Percentiles rank a stretch among this genome's conserved stretches.
Conservation (phyloP, 2,329 filamentous ascomycete genomes). For the Sclerotinia nivalis region DNA sequence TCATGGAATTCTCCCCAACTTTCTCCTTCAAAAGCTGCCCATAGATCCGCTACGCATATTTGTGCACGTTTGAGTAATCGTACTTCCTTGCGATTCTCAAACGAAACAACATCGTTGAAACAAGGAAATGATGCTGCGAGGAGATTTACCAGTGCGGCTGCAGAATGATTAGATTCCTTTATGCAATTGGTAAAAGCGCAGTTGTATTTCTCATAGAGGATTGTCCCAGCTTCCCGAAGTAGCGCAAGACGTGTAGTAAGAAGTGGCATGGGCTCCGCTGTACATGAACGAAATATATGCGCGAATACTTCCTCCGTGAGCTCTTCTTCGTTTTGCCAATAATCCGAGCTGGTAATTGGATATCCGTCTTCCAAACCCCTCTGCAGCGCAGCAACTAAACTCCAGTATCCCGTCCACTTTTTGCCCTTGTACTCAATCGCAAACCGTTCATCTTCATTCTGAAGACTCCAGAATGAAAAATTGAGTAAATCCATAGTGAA, state of each 20-base stretch:
- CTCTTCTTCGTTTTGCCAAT: slow-evolving; percentile 76
- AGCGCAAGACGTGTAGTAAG: slow-evolving; percentile 75
- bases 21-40: slow-evolving; percentile 89
- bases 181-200: slow-evolving; percentile 75
- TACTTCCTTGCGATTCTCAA: slow-evolving; percentile 70
- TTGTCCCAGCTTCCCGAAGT: slow-evolving; percentile 76
- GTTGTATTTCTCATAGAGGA: slow-evolving; percentile 78
- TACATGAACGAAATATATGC: slow-evolving; percentile 83
- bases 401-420: slow-evolving; percentile 94
- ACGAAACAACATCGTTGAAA: slow-evolving; percentile 79
- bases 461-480: slow-evolving; percentile 93
- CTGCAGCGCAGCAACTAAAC: slow-evolving; percentile 82
- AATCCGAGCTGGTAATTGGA: slow-evolving; percentile 83
- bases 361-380: slow-evolving; percentile 84
- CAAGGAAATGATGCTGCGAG: slow-evolving; percentile 79
- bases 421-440: slow-evolving; percentile 78
- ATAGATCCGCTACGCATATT: slow-evolving; percentile 92
- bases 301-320: slow-evolving; percentile 73
- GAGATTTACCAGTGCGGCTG: slow-evolving; percentile 81
- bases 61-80: slow-evolving; percentile 92
- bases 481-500: slow-evolving; percentile 97
- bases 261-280: slow-evolving; percentile 83
- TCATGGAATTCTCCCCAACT: slow-evolving; percentile 80
- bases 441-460: slow-evolving; percentile 67
- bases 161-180: slow-evolving; percentile 72